Evolutionary conservation across 139 green algal genomes (phyloP).

Genomic region (Chlorella sorokiniana): DNA sequence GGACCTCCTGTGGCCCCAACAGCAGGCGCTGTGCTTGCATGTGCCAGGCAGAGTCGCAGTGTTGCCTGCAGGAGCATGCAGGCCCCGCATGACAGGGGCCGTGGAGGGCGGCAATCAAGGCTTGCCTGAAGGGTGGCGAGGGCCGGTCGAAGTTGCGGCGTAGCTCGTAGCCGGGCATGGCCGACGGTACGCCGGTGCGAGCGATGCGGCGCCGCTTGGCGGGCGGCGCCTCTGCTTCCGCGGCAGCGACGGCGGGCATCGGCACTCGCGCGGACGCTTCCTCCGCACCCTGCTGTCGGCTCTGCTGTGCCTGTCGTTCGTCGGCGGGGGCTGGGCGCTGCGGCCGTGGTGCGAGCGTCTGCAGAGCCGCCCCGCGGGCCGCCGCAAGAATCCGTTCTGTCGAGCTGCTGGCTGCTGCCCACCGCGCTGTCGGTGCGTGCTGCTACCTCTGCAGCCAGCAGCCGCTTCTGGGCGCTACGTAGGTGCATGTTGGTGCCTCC

Average conservation of each 20-base stretch:
- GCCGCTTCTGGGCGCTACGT: conserved; percentile 23
- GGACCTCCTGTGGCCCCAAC: no score
- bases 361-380: not conserved
- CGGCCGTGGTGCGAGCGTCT: not conserved
- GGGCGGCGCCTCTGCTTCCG: conserved; percentile 1
- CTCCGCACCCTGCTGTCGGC: not conserved
- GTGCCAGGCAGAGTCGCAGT: no score
- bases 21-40: no score
- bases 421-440: conserved; percentile 9
- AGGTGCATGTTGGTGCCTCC: conserved; percentile 13
- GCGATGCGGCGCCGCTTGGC: conserved; percentile 21
- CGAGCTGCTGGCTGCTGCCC: conserved; percentile 27
- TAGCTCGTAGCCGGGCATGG: conserved; percentile 6
- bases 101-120: not conserved
- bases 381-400: conserved; percentile 19
- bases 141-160: conserved; percentile 22
- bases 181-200: not conserved
- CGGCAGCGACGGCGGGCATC: not conserved
- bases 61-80: no score
- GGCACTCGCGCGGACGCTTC: not conserved
- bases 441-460: conserved; percentile 9
- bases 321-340: not conserved
- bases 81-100: no score
- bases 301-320: not conserved
- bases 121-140: conserved; percentile 15